Conservation (phyloP, 2,329 filamentous ascomycete species). For the Dothideomycetes sp. region DNA sequence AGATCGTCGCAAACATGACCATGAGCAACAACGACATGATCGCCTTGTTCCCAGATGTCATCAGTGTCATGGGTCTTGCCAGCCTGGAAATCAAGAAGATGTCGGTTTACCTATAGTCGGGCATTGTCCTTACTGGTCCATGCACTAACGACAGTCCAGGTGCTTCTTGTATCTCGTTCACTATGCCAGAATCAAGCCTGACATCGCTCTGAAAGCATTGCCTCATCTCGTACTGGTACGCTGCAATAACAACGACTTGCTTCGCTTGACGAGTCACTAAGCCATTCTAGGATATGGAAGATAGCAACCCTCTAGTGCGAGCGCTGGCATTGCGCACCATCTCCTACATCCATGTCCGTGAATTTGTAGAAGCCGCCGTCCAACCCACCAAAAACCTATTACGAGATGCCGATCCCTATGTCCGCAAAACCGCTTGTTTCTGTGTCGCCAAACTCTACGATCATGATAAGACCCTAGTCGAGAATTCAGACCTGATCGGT, state of each 20-base stretch:
- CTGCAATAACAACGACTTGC: background rate
- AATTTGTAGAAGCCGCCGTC: slow-evolving; percentile 88
- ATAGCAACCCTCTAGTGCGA: slow-evolving; percentile 82
- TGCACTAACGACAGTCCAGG: slow-evolving; percentile 46
- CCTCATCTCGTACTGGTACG: slow-evolving; percentile 72
- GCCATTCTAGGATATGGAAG: slow-evolving; percentile 69
- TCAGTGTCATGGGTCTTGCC: slow-evolving; percentile 88
- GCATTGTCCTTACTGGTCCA: slow-evolving; percentile 26
- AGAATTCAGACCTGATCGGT: slow-evolving; percentile 85
- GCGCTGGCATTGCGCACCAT: slow-evolving; percentile 89
- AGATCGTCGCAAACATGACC: slow-evolving; percentile 99
- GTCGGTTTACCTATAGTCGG: slow-evolving; percentile 42
- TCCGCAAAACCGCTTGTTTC: slow-evolving; percentile 93
- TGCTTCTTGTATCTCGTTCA: slow-evolving; percentile 97
- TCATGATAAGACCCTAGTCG: slow-evolving; percentile 83
- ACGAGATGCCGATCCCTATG: slow-evolving; percentile 83
- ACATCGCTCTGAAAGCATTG: slow-evolving; percentile 86
- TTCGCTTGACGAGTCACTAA: no score
- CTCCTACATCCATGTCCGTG: slow-evolving; percentile 92
- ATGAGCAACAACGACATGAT: slow-evolving; percentile 99
- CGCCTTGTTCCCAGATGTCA: slow-evolving; percentile 87
- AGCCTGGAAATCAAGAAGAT: slow-evolving; percentile 99
- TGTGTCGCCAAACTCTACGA: slow-evolving; percentile 97
- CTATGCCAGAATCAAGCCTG: slow-evolving; percentile 88
- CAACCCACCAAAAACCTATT: slow-evolving; percentile 75